Evolutionary conservation across 2,329 filamentous ascomycete species (phyloP), one percentile per base, ranked within the genome.

Genomic region (Fusarium sp.): DNA sequence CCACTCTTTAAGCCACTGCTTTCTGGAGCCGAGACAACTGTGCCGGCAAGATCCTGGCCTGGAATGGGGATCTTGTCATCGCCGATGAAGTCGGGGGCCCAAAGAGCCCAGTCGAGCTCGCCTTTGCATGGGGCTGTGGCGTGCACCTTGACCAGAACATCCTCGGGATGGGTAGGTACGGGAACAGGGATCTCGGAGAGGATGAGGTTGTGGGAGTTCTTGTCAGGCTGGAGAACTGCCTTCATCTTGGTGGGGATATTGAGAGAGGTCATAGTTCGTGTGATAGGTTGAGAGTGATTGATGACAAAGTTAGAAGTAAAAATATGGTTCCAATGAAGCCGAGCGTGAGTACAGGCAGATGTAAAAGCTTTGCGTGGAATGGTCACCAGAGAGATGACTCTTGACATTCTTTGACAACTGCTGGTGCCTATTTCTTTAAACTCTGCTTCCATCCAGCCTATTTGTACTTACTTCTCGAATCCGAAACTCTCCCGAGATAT

Each of bases 31-130:
- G 70, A 63, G 14, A 83, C 76, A 12, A 86, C 83, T 3, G 77
- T 80, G 10, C 84, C 84, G 0, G 83, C 78, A 22, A 85, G 74
- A 64, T 86, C 84, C 43, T 83, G 81, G 47, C 84, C 79, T 1
- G 81, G 80, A 2, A 82, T 77, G 33, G 78, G 79, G 14, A 70
- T 69, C 63, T 74, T 75, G 61, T 73, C 72, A 8, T 68, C 69
- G 10, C 74, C 71, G 43, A 76, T 72, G 11, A 76, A 66, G 6
- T 72, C 69, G 4, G 77, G 72, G 5, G 72, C 70, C 68, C 70
- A 68, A 14, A 75, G 45, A 2, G 69, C 72, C 82, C 82, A 84
- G 56, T 73, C 69, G 2, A 83, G 78, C 65, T 81, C 81, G 15
- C 80, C 79, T 33, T 79, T 75, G 70, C 79, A 81, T 7, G 80